Percentiles rank a stretch among this genome's conserved stretches.
Evolutionary conservation across 176 grass and related monocot species (phyloP).

Genomic region (Rhipidocladum racemiflorum): DNA sequence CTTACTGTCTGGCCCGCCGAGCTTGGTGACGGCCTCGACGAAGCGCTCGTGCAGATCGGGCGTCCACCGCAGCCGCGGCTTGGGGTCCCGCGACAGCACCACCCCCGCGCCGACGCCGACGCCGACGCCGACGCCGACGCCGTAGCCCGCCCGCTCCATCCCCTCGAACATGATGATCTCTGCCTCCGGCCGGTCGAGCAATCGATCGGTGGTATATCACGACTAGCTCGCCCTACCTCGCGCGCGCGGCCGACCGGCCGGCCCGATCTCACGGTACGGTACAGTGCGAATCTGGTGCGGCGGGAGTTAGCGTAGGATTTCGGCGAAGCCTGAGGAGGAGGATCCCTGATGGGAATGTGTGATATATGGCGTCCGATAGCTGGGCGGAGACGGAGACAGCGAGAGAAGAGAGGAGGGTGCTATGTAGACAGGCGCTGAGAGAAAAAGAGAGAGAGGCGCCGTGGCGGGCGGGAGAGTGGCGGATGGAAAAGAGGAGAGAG

Average conservation of each 20-base stretch:
- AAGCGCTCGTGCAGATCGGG: conserved; percentile 95
- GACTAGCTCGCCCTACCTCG: background rate
- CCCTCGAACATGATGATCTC: conserved; percentile 51
- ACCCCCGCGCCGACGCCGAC: conserved; percentile 32
- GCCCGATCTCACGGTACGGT: background rate
- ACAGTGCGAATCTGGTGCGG: conserved; percentile 42
- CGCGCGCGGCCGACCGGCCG: background rate
- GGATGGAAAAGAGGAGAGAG: background rate
- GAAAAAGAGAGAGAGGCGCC: conserved; percentile 8
- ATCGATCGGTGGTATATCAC: background rate
- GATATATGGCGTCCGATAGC: conserved; percentile 29
- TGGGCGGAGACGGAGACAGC: conserved; percentile 21
- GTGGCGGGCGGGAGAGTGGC: background rate
- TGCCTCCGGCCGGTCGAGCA: background rate
- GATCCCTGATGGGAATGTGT: conserved; percentile 49
- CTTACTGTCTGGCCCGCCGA: conserved; percentile 91
- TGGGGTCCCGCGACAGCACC: conserved; percentile 74
- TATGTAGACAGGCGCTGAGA: conserved; percentile 20
- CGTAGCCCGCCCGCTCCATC: conserved; percentile 40
- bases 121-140: conserved; percentile 28
- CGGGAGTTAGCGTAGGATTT: conserved; percentile 48
- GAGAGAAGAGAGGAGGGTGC: background rate
- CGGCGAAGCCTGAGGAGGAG: conserved; percentile 50
- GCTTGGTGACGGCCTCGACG: conserved; percentile 93
- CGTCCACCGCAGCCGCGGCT: conserved; percentile 86